Conservation (phyloP, 768 basidiomycete species). For the Pleurotus pulmonarius region DNA sequence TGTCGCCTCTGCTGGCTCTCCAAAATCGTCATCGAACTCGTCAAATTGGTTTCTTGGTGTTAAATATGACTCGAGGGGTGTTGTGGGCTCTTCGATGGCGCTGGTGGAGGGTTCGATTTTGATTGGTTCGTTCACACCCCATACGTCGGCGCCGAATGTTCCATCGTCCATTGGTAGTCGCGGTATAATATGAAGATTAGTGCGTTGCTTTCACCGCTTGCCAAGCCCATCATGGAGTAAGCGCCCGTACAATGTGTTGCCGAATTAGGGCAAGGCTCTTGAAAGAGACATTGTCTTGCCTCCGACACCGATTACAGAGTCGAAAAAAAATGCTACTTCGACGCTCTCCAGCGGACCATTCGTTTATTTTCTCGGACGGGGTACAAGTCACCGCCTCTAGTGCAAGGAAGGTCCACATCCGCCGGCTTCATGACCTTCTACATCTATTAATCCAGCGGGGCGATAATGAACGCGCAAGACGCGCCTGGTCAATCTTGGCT, state of each 20-base stretch:
- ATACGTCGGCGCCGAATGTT: constrained; percentile 69
- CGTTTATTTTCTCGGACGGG: constrained; percentile 66
- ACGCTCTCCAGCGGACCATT: constrained; percentile 29
- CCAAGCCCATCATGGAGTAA: too few species aligned
- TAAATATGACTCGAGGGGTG: constrained; percentile 2
- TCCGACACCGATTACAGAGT: too few species aligned
- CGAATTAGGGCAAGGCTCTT: too few species aligned
- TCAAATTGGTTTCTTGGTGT: constrained; percentile 28
- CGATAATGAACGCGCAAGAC: constrained; percentile 59
- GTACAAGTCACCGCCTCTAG: constrained; percentile 41
- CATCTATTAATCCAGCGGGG: constrained; percentile 66
- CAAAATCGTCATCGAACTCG: constrained; percentile 60
- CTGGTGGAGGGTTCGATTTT: constrained; percentile 22
- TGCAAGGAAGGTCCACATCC: constrained; percentile 67
- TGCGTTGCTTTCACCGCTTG: too few species aligned
- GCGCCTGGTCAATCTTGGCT: constrained; percentile 71
- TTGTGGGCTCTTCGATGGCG: constrained; percentile 15
- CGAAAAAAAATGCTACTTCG: constrained; percentile 7
- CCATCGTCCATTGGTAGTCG: constrained; percentile 58
- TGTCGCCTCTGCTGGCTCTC: constrained; percentile 37
- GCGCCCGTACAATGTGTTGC: too few species aligned
- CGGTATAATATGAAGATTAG: too few species aligned
- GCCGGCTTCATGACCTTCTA: constrained; percentile 71
- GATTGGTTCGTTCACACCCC: constrained; percentile 46
- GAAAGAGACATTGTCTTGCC: too few species aligned